Percentiles rank a stretch among this genome's conserved stretches.
phyloP scores from a whole-genome alignment of 2,329 filamentous ascomycete species.

The Aspergillus tubingensis region DNA sequence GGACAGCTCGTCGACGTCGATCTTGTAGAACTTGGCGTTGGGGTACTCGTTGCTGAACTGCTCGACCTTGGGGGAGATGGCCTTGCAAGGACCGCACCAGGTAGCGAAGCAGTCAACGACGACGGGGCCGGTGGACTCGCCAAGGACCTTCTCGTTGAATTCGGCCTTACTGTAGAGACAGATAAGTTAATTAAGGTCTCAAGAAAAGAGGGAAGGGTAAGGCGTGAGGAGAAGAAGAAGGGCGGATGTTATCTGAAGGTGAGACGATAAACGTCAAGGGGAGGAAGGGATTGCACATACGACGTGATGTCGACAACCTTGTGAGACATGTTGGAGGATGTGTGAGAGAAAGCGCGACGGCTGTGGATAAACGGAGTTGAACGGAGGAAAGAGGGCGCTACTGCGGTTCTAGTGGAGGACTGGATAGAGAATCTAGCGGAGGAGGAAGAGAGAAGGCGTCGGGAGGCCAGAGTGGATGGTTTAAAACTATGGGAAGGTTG shows the following conservation, averaged over 20 bases:
- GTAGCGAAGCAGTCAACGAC: conserved; percentile 84
- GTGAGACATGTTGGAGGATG: conserved; percentile 31
- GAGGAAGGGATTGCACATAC: conserved; percentile 23
- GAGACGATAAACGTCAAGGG: background rate
- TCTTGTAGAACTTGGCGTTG: conserved; percentile 75
- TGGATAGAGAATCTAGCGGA: conserved; percentile 18
- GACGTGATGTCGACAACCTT: conserved; percentile 27
- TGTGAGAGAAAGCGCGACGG: conserved; percentile 32
- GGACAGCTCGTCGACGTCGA: conserved; percentile 83
- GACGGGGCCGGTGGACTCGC: conserved; percentile 58
- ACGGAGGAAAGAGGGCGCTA: conserved; percentile 15
- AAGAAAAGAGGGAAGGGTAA: too few species aligned
- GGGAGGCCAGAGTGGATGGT: conserved; percentile 31
- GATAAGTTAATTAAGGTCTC: too few species aligned
- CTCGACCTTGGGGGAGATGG: conserved; percentile 74
- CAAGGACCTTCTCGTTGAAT: conserved; percentile 54
- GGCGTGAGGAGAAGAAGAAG: background rate
- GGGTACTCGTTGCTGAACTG: conserved; percentile 61
- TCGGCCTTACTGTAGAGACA: conserved; percentile 55
- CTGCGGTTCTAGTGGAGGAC: conserved; percentile 15
- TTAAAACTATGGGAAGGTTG: conserved; percentile 22
- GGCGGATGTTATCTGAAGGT: background rate
- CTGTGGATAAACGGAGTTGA: conserved; percentile 10
- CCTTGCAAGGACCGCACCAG: conserved; percentile 96
- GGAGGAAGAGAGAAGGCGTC: conserved; percentile 19